phyloP scores from a whole-genome alignment of 805 yeast species.

The Ascoidea asiatica region DNA sequence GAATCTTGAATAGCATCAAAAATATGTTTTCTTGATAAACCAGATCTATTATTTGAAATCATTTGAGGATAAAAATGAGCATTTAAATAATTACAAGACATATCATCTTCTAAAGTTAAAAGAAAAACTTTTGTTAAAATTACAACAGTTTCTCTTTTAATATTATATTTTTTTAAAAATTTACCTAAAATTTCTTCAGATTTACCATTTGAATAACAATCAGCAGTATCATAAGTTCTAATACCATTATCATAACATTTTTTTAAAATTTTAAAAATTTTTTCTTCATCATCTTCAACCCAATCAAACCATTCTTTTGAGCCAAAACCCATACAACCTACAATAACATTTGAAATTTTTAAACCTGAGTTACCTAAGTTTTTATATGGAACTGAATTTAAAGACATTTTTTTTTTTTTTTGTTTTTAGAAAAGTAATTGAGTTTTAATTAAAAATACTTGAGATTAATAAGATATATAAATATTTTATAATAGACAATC shows the following conservation, averaged over 20 bases:
- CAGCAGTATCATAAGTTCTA: constrained; percentile 39
- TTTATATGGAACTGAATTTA: neutral
- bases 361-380: constrained; percentile 32
- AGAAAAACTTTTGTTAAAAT: constrained; percentile 32
- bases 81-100: neutral
- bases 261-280: constrained; percentile 28
- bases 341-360: constrained; percentile 31
- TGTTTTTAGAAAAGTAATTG: too few relatives aligned
- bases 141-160: constrained; percentile 39
- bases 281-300: constrained; percentile 32
- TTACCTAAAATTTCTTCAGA: constrained; percentile 40
- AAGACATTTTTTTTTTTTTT: too few relatives aligned
- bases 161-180: constrained; percentile 35
- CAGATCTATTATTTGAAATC: constrained; percentile 18
- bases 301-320: constrained; percentile 24
- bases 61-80: neutral
- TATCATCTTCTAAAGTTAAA: neutral
- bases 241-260: constrained; percentile 30
- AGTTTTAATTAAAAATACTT: too few relatives aligned
- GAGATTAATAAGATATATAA: too few relatives aligned
- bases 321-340: constrained; percentile 39
- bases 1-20: constrained; percentile 28
- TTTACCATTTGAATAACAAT: constrained; percentile 30
- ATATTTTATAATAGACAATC: too few relatives aligned
- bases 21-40: constrained; percentile 32